Evolutionary conservation across 495 filamentous ascomycete genomes (phyloP).

Genomic region (Podospora appendiculata): DNA sequence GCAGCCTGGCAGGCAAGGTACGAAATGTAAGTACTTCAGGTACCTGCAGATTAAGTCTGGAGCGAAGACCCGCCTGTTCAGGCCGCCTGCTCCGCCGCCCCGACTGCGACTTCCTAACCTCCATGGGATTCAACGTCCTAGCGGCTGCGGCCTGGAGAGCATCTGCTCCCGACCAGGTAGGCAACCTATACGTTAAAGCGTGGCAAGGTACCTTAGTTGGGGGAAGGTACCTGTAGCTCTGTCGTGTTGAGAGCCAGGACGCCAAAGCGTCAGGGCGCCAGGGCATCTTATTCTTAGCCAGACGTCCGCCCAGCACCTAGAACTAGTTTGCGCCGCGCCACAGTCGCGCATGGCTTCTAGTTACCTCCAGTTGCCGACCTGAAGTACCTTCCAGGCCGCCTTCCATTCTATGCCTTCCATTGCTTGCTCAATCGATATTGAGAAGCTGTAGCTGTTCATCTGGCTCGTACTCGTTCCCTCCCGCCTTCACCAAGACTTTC

Average conservation of each 20-base stretch:
- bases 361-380: not conserved
- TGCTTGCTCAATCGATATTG: not conserved
- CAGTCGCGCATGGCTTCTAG: conserved; percentile 1
- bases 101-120: not conserved
- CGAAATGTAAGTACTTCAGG: too few species aligned
- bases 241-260: too few species aligned
- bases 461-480: too few species aligned
- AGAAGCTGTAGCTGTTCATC: not conserved
- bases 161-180: too few species aligned
- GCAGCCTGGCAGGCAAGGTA: too few species aligned
- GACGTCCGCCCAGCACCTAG: not conserved
- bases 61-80: not conserved
- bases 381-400: not conserved
- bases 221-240: too few species aligned
- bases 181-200: too few species aligned
- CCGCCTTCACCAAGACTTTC: too few species aligned
- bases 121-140: not conserved
- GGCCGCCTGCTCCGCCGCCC: not conserved
- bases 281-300: not conserved
- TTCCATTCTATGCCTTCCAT: not conserved
- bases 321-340: not conserved
- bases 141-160: too few species aligned
- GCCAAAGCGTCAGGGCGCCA: not conserved
- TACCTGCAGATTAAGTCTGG: not conserved
- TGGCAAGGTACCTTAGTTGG: too few species aligned